Conservation (phyloP, 441 rosid species). For the Jatropha podagrica region DNA sequence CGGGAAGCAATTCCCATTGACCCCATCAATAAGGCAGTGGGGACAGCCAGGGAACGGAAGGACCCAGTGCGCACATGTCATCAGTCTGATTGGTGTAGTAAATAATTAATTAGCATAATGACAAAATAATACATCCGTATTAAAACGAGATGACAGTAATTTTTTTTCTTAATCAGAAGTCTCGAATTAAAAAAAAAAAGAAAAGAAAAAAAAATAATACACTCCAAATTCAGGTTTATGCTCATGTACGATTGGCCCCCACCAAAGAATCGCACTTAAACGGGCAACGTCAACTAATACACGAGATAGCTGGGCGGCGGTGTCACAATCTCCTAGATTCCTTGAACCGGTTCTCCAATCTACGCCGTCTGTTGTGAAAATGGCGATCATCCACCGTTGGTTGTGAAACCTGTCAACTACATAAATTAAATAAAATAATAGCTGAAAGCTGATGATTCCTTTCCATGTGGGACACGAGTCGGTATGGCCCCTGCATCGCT, state of each 20-base stretch:
- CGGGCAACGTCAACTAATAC: conserved; percentile 2
- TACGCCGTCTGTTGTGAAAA: conserved; percentile 19
- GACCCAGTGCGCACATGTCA: not conserved
- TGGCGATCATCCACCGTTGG: conserved; percentile 16
- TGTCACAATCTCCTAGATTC: conserved; percentile 35
- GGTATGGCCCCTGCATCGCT: not conserved
- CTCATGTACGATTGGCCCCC: not conserved
- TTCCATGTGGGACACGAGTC: conserved; percentile 9
- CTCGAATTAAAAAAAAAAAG: no score
- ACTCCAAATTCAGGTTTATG: not conserved
- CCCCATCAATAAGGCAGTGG: not conserved
- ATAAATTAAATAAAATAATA: not conserved
- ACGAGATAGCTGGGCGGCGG: conserved; percentile 27
- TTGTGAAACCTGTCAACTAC: not conserved
- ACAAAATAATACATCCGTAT: no score
- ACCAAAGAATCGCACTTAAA: not conserved
- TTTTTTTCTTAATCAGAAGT: no score
- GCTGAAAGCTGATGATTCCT: not conserved
- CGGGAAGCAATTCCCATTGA: not conserved
- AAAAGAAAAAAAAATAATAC: not conserved
- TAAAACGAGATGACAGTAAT: no score
- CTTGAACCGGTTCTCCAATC: conserved; percentile 10
- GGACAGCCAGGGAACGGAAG: not conserved
- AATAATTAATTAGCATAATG: no score
- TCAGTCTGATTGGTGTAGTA: not conserved